Percentiles rank a stretch among this genome's conserved stretches.
Evolutionary conservation across 345 rosid species (phyloP).

Genomic region (Hypericum perforatum): DNA sequence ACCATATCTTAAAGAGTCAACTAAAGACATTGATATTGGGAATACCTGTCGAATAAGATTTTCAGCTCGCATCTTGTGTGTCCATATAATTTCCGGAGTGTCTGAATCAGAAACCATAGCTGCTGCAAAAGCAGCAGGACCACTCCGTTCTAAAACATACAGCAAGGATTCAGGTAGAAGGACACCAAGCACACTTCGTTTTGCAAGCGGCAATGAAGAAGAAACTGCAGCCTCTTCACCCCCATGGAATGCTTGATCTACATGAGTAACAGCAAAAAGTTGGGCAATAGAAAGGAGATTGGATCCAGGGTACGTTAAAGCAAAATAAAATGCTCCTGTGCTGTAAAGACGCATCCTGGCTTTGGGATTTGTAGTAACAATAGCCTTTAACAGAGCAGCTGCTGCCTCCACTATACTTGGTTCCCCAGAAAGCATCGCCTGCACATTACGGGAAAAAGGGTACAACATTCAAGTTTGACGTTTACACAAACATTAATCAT

Average conservation of each 20-base stretch:
- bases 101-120: constrained; percentile 99
- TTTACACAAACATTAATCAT: constrained; percentile 4
- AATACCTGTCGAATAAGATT: constrained; percentile 89
- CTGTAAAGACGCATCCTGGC: constrained; percentile 93
- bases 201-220: constrained; percentile 87
- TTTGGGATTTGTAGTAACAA: constrained; percentile 95
- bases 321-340: constrained; percentile 95
- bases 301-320: constrained; percentile 95
- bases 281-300: constrained; percentile 83
- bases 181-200: constrained; percentile 96
- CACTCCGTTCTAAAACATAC: constrained; percentile 95
- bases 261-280: constrained; percentile 84
- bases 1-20: background rate
- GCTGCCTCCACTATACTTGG: constrained; percentile 94
- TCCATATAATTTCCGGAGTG: constrained; percentile 98
- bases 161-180: constrained; percentile 95
- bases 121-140: constrained; percentile 93
- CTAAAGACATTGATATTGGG: constrained; percentile 3
- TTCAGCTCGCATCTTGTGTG: constrained; percentile 98
- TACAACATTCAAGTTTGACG: constrained; percentile 7
- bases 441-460: background rate
- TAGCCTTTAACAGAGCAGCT: constrained; percentile 85
- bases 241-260: constrained; percentile 99
- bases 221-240: constrained; percentile 99
- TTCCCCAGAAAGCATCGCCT: constrained; percentile 96